Base-by-base conservation (phyloP, 306 rosid genomes). In the Prunus davidiana region DNA sequence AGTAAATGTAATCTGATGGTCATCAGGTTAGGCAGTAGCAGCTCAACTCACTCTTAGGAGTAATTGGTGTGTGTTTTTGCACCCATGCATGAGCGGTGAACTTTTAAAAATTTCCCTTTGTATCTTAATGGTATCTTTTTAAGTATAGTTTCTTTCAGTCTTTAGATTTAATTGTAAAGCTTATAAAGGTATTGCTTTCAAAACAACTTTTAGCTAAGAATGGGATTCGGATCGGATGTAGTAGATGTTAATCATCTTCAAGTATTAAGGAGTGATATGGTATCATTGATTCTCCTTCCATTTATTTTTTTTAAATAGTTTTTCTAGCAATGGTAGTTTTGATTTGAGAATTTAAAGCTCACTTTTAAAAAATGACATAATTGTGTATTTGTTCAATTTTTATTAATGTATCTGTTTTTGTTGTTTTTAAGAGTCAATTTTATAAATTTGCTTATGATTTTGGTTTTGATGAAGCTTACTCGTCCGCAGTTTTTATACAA, bases 81-180 rank as follows among this genome's bases (percentile, higher is more conserved):
- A 64, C 61, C 19, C 22, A 13, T 71, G 22, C 3, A 67, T 20
- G 57, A 13, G 54, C 4, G 34, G 41, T 22, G 19, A 28, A 70
- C 52, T 38, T 47, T 12, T 14, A 6, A 57, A 74, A 50, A 54
- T 34, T 69, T 51, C 51, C 61, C 19, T 64, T 24, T 30, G 60
- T n/a, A 20, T 62, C 12, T n/a, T 34, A 22, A 34, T 15, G 3
- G 28, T 67, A 75, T 28, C 30, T 75, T 45, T 24, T 24, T n/a
- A 13, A 32, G 30, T 41, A 45, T 74, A 58, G 16, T 80, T 80
- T 38, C 43, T 38, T 56, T 22, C 50, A 18, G 64, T 55, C 41
- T 69, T 72, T 61, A 73, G 52, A 83, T 74, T 67, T 70, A 74
- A 76, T 70, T 58, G 67, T 80, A 73, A 73, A 83, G 79, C 46